Evolutionary conservation across 805 yeast genomes (phyloP).

Genomic region (Candida germanica): DNA sequence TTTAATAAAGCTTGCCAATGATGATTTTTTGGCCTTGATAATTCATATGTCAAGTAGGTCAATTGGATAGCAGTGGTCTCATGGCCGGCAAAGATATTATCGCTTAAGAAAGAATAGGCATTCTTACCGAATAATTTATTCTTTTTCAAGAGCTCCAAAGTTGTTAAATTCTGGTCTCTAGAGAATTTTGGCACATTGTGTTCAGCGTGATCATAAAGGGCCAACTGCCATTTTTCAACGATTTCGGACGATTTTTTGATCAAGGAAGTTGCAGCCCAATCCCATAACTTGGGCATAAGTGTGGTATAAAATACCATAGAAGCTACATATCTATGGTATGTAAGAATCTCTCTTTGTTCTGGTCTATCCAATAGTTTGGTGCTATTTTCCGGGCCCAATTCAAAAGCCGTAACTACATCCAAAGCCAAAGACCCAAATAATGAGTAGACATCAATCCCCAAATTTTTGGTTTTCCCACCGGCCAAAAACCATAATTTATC

Average conservation of each 20-base stretch:
- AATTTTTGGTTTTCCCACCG: constrained; percentile 19
- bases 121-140: constrained; percentile 28
- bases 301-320: constrained; percentile 68
- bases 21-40: constrained; percentile 48
- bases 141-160: constrained; percentile 33
- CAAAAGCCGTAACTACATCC: constrained; percentile 63
- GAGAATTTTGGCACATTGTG: constrained; percentile 21
- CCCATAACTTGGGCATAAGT: constrained; percentile 52
- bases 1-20: constrained; percentile 46
- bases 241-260: constrained; percentile 35
- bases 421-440: constrained; percentile 70
- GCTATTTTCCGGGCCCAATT: constrained; percentile 51
- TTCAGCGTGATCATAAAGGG: constrained; percentile 33
- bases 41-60: constrained; percentile 55
- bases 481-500: constrained; percentile 28
- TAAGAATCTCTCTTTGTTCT: constrained; percentile 34
- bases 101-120: constrained; percentile 45
- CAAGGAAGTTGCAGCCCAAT: constrained; percentile 42
- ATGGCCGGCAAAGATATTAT: constrained; percentile 75
- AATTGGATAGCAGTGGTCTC: constrained; percentile 70
- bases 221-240: constrained; percentile 47
- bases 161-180: constrained; percentile 22
- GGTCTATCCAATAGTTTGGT: constrained; percentile 43
- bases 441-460: constrained; percentile 54
- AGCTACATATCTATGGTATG: constrained; percentile 48